Base-by-base conservation (phyloP, 306 rosid genomes). In the Casuarina cunninghamiana region DNA sequence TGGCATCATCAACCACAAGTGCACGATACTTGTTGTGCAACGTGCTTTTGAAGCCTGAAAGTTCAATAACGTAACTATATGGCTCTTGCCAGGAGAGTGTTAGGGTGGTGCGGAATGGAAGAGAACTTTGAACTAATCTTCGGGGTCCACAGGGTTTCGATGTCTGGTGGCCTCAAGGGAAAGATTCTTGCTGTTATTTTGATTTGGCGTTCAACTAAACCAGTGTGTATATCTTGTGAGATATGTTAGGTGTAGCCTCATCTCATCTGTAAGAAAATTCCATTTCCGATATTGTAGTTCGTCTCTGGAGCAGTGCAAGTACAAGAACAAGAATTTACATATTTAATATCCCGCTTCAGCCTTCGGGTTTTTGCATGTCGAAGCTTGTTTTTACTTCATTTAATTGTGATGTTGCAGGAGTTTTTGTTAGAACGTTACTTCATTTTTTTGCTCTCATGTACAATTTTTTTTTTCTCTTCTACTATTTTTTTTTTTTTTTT, bases 141-240 rank as follows among this genome's bases (percentile, higher is more conserved):
- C 73, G 39, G 66, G 74, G 62, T 76, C 43, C 55, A 35, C 72
- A n/a, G 21, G 69, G 13, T 38, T 44, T 62, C 5, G 5, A 62
- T 12, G 45, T 19, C 51, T 32, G 21, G 76, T 57, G 71, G 75
- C 72, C 76, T 45, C 71, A 42, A 72, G 19, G 53, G 61, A 53
- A 55, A 71, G 2, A 9, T 63, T 53, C 21, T 44, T 70, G 10
- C 39, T 42, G 15, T 54, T 69, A 48, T 35, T 48, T 45, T 49
- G n/a, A 38, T 71, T 71, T 41, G 73, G 73, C 66, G 53, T 72
- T 78, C 38, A 49, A 49, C 77, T 60, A 5, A 61, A 73, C 46
- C n/a, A 78, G 65, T 38, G 21, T 78, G 77, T 60, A 50, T 78
- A 78, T 78, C 58, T 17, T 72, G 61, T 60, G 53, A 66, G 46